Evolutionary conservation across 306 rosid genomes (phyloP), one percentile per base, ranked within the genome.

Genomic region (Prunus dulcis): DNA sequence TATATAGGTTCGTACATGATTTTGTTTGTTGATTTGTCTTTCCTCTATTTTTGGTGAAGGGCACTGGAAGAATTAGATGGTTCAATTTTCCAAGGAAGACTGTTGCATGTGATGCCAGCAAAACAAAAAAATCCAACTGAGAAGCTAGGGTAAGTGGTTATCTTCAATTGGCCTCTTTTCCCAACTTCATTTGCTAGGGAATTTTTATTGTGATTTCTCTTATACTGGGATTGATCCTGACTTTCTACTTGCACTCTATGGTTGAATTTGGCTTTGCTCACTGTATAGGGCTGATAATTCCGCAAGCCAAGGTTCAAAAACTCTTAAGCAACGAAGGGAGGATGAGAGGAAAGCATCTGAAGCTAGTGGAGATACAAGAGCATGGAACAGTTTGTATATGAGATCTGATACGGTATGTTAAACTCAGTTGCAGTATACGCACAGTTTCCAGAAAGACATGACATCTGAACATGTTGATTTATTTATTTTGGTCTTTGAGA

Each of bases 361-460:
- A 87, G 97, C 96, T 58, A 82, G 96, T 61, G 98, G 98, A 61
- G 89, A 95, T 79, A 89, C 96, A 70, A 87, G 84, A 89, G 97
- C 96, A 74, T 95, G 97, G 98, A 95, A 95, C 81, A 89, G 91
- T 83, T 87, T 95, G 77, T 95, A 84, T 87, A 90, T 95, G 95
- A 93, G 92, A 60, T 67, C 97, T 77, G 98, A 95, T 74, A 87
- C 97, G 12, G 98, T 95, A 92, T 81, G 93, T 63, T 67, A 8
- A 20, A 46, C 32, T 56, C 1, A 49, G 28, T 57, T 57, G 2
- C 67, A 27, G 67, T 60, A 66, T 34, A 41, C 56, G 57, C 77
- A 32, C 67, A 49, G 56, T 52, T 28, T 43, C 19, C 53, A 8
- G 52, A 22, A 65, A 9, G 20, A 58, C 43, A 23, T 32, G 68